Evolutionary conservation across 176 grass and related monocot genomes (phyloP).

Genomic region (Zizania latifolia): DNA sequence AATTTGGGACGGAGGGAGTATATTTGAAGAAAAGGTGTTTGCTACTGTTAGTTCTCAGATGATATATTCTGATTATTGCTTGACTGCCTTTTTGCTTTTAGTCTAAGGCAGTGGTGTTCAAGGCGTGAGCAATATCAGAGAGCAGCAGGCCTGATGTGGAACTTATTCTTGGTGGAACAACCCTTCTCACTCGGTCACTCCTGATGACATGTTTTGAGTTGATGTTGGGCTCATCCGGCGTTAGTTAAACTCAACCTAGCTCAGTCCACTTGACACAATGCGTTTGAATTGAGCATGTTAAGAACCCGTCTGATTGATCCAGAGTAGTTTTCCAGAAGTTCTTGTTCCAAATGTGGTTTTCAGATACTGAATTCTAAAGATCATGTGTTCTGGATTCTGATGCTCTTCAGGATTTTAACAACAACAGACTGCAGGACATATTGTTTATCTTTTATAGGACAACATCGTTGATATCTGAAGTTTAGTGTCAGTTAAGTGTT

Average conservation of each 20-base stretch:
- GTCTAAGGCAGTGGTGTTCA: no score
- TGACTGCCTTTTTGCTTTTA: no score
- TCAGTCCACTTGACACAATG: not conserved
- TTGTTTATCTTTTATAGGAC: not conserved
- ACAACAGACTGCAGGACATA: not conserved
- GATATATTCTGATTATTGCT: no score
- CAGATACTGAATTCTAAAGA: not conserved
- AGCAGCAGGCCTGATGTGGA: constrained; percentile 63
- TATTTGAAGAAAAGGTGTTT: no score
- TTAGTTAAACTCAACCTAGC: not conserved
- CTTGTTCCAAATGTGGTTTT: not conserved
- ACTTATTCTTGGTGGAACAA: constrained; percentile 88
- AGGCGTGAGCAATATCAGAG: constrained; percentile 75
- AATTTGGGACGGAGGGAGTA: no score
- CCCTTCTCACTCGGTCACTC: constrained; percentile 77
- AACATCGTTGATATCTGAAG: no score
- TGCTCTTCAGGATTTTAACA: not conserved
- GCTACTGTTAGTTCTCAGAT: no score
- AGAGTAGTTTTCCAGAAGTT: not conserved
- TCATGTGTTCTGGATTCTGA: not conserved
- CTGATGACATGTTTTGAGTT: constrained; percentile 88
- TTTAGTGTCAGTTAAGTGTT: no score
- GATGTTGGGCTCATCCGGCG: constrained; percentile 54
- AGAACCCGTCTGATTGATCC: not conserved
- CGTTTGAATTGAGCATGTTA: not conserved